Evolutionary conservation across 768 basidiomycete species (phyloP).

Genomic region (Panaeolus cyanescens): DNA sequence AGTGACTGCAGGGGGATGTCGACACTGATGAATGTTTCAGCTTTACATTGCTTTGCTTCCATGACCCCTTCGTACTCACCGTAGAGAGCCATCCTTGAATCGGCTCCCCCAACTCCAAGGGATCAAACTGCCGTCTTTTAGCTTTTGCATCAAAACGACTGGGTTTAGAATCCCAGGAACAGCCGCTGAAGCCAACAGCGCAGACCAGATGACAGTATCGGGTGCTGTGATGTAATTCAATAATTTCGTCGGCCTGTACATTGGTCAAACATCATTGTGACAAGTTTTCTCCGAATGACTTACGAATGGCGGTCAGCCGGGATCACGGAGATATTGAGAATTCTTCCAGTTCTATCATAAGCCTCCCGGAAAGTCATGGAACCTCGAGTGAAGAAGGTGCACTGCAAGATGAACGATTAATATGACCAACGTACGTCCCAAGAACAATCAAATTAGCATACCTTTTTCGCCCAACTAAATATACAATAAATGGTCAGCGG

Average conservation of each 20-base stretch:
- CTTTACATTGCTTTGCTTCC: background rate
- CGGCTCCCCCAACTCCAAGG: conserved; percentile 96
- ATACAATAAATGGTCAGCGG: conserved; percentile 5
- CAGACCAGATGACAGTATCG: conserved; percentile 83
- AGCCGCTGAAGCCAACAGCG: conserved; percentile 85
- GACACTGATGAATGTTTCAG: conserved; percentile 50
- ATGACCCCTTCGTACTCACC: conserved; percentile 41
- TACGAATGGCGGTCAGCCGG: conserved; percentile 89
- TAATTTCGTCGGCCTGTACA: conserved; percentile 83
- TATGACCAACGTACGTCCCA: too few relatives aligned
- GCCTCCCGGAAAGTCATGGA: conserved; percentile 96
- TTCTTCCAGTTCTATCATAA: conserved; percentile 88
- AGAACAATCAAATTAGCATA: conserved; percentile 27
- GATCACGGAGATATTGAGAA: conserved; percentile 92
- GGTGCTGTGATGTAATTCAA: conserved; percentile 97
- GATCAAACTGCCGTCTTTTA: conserved; percentile 72
- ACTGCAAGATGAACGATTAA: conserved; percentile 39
- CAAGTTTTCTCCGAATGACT: conserved; percentile 21
- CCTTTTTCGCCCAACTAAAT: conserved; percentile 86
- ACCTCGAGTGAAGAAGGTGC: conserved; percentile 88
- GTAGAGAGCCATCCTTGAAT: conserved; percentile 90
- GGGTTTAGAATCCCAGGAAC: conserved; percentile 96
- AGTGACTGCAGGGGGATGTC: conserved; percentile 92
- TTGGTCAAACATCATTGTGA: conserved; percentile 5
- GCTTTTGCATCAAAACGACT: conserved; percentile 93